These are phyloP conservation scores for Chrysoporthe deuterocubensis DNA, from an alignment of 2,329 filamentous ascomycete genomes.

Conservation along the genomic window DNA sequence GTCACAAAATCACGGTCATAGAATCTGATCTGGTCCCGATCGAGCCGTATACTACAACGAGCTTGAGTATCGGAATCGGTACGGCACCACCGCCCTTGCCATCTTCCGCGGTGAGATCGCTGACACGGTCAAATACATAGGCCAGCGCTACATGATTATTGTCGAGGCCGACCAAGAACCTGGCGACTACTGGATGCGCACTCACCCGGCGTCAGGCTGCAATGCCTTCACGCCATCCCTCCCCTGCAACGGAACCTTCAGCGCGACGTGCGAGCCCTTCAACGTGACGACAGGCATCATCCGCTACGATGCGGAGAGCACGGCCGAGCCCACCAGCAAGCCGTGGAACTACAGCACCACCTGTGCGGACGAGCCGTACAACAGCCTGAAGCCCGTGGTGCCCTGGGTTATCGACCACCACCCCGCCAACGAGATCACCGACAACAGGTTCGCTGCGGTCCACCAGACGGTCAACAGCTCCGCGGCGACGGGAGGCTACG, in stretches of 20 bases:
- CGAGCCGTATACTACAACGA: constrained; percentile 38
- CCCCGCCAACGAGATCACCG: constrained; percentile 26
- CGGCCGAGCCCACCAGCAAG: constrained; percentile 25
- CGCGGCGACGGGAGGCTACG: constrained; percentile 5
- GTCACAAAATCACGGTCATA: constrained; percentile 51
- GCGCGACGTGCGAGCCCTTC: constrained; percentile 22
- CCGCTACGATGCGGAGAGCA: constrained; percentile 29
- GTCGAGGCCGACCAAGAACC: constrained; percentile 39
- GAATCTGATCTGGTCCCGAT: constrained; percentile 51
- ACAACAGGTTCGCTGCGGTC: constrained; percentile 8
- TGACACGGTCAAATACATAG: neutral
- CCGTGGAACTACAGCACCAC: constrained; percentile 19
- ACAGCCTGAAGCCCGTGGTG: constrained; percentile 25
- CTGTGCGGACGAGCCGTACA: constrained; percentile 13
- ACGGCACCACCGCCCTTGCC: neutral
- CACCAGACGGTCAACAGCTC: constrained; percentile 7
- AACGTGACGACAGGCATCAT: constrained; percentile 31
- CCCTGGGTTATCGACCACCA: constrained; percentile 25
- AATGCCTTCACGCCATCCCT: constrained; percentile 24
- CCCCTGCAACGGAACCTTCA: constrained; percentile 13
- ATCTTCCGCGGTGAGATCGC: neutral
- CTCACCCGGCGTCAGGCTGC: constrained; percentile 30
- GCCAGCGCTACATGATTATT: constrained; percentile 47
- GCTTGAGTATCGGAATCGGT: constrained; percentile 33
- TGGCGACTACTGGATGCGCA: constrained; percentile 34